Conservation (phyloP, 345 rosid species). For the Mangifera indica region DNA sequence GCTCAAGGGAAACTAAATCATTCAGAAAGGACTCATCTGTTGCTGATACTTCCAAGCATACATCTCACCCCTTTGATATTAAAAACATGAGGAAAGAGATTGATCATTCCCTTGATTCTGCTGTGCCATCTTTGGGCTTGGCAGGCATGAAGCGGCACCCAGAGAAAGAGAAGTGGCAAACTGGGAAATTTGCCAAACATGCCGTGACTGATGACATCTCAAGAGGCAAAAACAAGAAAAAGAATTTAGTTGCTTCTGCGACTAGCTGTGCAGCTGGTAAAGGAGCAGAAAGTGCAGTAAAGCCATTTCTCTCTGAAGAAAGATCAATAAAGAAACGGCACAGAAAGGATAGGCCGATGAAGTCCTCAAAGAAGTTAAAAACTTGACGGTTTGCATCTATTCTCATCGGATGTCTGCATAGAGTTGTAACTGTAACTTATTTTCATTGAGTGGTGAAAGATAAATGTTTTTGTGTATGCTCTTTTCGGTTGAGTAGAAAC, state of each 20-base stretch:
- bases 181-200: constrained; percentile 26
- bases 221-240: constrained; percentile 24
- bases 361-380: constrained; percentile 35
- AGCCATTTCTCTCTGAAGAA: constrained; percentile 46
- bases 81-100: constrained; percentile 58
- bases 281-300: constrained; percentile 28
- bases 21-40: constrained; percentile 44
- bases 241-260: constrained; percentile 21
- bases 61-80: constrained; percentile 32
- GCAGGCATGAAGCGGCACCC: constrained; percentile 32
- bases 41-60: constrained; percentile 42
- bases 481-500: constrained; percentile 2
- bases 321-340: constrained; percentile 42
- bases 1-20: constrained; percentile 48
- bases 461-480: not conserved
- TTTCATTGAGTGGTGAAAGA: not conserved
- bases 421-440: not conserved
- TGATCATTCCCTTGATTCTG: constrained; percentile 38
- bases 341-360: constrained; percentile 26
- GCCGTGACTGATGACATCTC: constrained; percentile 25
- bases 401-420: constrained; percentile 10
- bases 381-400: constrained; percentile 21
- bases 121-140: constrained; percentile 8
- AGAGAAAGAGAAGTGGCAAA: constrained; percentile 18
- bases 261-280: constrained; percentile 27